Base-by-base conservation (phyloP, 2,329 filamentous ascomycete species). In the Elsinoe fawcettii region DNA sequence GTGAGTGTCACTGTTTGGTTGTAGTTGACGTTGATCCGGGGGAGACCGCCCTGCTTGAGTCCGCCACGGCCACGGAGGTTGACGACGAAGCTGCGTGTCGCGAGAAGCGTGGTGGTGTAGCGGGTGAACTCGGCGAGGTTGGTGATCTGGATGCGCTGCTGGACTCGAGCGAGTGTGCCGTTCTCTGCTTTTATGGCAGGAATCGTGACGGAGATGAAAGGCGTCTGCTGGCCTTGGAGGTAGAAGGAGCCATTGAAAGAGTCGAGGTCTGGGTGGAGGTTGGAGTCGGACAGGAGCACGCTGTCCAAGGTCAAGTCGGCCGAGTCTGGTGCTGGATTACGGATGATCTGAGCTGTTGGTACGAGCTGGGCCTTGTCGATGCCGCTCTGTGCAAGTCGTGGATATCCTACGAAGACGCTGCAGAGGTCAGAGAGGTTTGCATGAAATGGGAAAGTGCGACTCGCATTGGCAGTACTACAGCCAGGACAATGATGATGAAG, bases 391-490 rank as follows among this genome's bases (percentile, higher is more conserved):
- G 80, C 80, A 58, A 80, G 80, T 30, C 77, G 75, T 16, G 81
- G 81, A 63, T 83, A 80, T 2, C 68, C 81, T 54, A 84, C 81
- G 63, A 77, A 84, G 47, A 83, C 73, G 37, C 79, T 80, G 61
- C 23, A 46, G 20, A 46, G 23, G 22, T 46, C 22, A 46, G 41
- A 5, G 16, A 25, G 41, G 20, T n/a, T n/a, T 20, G 30, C 37
- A 51, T 3, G 37, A 7, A 22, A 56, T 37, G 36, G 2, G 14
- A n/a, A 5, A 41, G 25, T 9, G 7, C 7, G 16, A 77, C 81
- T 78, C 74, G 85, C 83, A 85, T 69, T 37, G 83, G 71, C 37
- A 80, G 74, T 16, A 86, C 76, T 36, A 83, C 72, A 12, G 86
- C 69, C 32, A 82, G 73, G 43, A 78, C 67, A 44, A 82, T 69